A percentile compares a stretch with the other conserved stretches of the same genome.
These are phyloP conservation scores for Selaginella moellendorffii DNA, from an alignment of 75 land plant species.

Conservation along the genomic window DNA sequence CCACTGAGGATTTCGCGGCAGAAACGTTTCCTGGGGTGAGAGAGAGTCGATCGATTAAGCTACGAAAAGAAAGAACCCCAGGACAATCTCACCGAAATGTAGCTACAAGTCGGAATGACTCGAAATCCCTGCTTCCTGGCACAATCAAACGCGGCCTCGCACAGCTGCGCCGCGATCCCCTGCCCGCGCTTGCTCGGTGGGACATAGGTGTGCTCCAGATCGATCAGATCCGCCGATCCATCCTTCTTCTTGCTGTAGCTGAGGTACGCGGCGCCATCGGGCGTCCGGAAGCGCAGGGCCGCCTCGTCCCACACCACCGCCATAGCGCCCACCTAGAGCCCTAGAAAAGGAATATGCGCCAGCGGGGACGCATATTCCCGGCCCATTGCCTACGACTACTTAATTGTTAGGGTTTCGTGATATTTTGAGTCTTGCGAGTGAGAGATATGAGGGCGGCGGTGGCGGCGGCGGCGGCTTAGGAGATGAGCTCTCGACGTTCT, in stretches of 20 bases:
- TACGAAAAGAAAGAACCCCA: too few species aligned
- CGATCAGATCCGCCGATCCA: conserved; percentile 30
- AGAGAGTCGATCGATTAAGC: too few species aligned
- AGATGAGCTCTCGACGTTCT: too few species aligned
- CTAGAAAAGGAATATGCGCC: neutral
- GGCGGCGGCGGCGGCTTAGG: too few species aligned
- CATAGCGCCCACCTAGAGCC: conserved; percentile 1
- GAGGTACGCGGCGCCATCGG: conserved; percentile 47
- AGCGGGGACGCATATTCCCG: neutral
- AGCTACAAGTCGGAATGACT: conserved; percentile 68
- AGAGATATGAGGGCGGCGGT: too few species aligned
- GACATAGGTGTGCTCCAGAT: conserved; percentile 64
- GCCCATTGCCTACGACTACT: neutral
- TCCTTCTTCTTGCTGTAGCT: conserved; percentile 27
- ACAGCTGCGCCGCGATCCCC: conserved; percentile 44
- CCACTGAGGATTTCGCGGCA: conserved; percentile 8
- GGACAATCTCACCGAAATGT: conserved; percentile 62
- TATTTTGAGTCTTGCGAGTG: too few species aligned
- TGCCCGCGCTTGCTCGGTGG: conserved; percentile 53
- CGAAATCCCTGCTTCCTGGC: conserved; percentile 35
- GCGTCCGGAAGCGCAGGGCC: conserved; percentile 20
- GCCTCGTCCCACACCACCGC: too few species aligned
- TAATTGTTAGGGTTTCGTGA: neutral
- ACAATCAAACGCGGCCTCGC: conserved; percentile 58
- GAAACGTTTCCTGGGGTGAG: conserved; percentile 12